These are phyloP conservation scores for Citrullus mucosospermus DNA, from an alignment of 306 rosid species.

Conservation along the genomic window DNA sequence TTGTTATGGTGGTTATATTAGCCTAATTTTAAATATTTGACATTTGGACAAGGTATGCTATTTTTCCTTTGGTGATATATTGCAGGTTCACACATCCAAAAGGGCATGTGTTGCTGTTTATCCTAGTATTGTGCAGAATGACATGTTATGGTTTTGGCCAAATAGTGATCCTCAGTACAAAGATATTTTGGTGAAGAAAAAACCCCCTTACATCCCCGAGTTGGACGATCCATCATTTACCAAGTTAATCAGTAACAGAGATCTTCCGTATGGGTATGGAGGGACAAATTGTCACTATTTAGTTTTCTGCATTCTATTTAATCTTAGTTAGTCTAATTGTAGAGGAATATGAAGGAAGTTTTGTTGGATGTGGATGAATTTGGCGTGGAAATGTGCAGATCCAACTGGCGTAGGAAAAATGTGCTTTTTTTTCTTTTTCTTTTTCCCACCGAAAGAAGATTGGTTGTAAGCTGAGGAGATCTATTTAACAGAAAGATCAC, in stretches of 20 bases:
- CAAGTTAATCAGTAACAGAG: slow-evolving; percentile 53
- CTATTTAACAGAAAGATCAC: neutral
- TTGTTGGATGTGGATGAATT: too few species aligned
- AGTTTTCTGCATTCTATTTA: neutral
- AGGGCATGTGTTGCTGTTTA: slow-evolving; percentile 71
- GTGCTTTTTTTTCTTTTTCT: too few species aligned
- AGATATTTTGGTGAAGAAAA: slow-evolving; percentile 46
- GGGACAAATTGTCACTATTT: neutral
- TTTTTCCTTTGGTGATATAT: neutral
- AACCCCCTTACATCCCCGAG: slow-evolving; percentile 56
- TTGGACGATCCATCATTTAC: slow-evolving; percentile 71
- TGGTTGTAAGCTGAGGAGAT: neutral
- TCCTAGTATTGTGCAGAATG: slow-evolving; percentile 69
- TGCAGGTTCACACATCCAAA: slow-evolving; percentile 67
- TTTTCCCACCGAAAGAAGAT: too few species aligned
- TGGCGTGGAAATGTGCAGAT: too few species aligned
- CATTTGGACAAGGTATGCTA: too few species aligned
- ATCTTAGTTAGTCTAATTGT: neutral
- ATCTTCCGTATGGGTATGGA: slow-evolving; percentile 59
- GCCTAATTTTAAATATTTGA: too few species aligned
- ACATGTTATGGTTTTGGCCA: slow-evolving; percentile 89
- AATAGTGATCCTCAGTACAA: slow-evolving; percentile 61
- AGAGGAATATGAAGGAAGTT: neutral
- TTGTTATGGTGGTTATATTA: too few species aligned
- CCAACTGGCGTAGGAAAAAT: too few species aligned